Evolutionary conservation across 2,329 filamentous ascomycete species (phyloP), one percentile per base, ranked within the genome.

Genomic region (Hymenoscyphus linearis): DNA sequence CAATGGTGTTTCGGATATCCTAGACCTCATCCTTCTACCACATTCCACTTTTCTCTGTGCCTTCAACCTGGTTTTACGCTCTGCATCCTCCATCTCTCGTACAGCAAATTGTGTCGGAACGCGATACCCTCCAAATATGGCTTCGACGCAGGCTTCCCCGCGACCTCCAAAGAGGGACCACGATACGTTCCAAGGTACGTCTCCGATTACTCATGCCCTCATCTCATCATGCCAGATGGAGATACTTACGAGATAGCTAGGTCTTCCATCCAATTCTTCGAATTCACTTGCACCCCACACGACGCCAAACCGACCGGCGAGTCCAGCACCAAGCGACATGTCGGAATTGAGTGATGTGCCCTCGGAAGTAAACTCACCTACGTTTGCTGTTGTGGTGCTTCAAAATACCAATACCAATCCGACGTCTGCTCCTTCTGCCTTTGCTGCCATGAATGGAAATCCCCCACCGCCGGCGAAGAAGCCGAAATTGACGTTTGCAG

Each of bases 381-480:
- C 57, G 35, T 14, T 59, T 5, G 25, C 34, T 18, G n/a, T 58
- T 58, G 47, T 37, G 18, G n/a, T 26, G 31, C 10, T n/a, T 5
- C 7, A 18, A 26, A 34, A 22, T 16, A 35, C 52, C 14, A 62
- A 25, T 50, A 57, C 26, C 16, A 26, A 31, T 31, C 6, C 31
- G 31, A 31, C 6, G 31, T 31, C 44, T 27, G 57, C 52, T 26
- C 54, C 59, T 4, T 64, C 69, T 14, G 67, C 70, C 4, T 68
- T 69, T 40, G 61, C 64, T 16, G 64, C 63, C 2, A 52, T 70
- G 14, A 64, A 66, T 58, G 65, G 62, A 36, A 59, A 54, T 36
- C 60, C 62, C 9, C 57, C 62, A 14, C 68, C 67, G 7, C 65
- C 68, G 4, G 52, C 63, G 0, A 72, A 72, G 64, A 72, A 64